A percentile compares a stretch with the other conserved stretches of the same genome.
Conservation (phyloP, 257 asterid genomes). For the Primulina huaijiensis region DNA sequence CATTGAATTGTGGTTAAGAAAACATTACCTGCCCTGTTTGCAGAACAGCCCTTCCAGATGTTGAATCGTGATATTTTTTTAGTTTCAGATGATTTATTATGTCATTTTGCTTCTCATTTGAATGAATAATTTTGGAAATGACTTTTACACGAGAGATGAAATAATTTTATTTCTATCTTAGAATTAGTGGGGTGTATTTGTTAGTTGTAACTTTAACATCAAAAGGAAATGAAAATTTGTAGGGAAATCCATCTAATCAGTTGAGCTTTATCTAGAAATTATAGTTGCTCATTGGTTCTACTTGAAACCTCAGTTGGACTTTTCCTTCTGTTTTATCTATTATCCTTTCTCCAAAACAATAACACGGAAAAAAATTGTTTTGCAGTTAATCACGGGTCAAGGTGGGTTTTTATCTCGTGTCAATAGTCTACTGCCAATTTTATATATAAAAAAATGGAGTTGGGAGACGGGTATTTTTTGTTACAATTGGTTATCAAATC, state of each 20-base stretch:
- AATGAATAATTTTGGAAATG: background rate
- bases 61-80: background rate
- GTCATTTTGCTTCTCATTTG: background rate
- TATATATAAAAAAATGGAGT: too few relatives aligned
- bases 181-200: too few relatives aligned
- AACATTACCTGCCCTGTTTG: slow-evolving; percentile 32
- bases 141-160: background rate
- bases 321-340: too few relatives aligned
- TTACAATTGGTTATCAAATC: too few relatives aligned
- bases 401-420: too few relatives aligned
- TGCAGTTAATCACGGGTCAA: too few relatives aligned
- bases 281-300: background rate
- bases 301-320: background rate
- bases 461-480: too few relatives aligned
- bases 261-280: background rate
- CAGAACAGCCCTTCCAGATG: slow-evolving; percentile 20
- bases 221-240: background rate
- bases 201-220: background rate
- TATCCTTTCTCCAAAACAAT: too few relatives aligned
- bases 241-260: background rate
- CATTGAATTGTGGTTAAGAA: slow-evolving; percentile 26
- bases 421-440: too few relatives aligned
- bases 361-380: too few relatives aligned
- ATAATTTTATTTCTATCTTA: background rate
- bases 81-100: background rate